phyloP scores from a whole-genome alignment of 2,329 filamentous ascomycete species.

The Ustulina deusta region DNA sequence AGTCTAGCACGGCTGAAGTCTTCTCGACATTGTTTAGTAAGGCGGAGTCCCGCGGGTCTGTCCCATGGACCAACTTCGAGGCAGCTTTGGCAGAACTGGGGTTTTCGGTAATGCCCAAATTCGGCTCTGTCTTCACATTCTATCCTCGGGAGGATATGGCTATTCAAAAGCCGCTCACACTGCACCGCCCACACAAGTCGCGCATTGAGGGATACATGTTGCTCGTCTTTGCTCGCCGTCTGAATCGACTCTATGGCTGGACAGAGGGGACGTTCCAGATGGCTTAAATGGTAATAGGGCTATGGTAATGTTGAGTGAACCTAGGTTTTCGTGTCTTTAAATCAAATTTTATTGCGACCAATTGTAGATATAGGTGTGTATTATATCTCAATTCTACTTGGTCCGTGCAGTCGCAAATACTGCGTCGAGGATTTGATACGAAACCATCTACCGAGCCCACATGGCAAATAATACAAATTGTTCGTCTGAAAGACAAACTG shows the following conservation, averaged over 20 bases:
- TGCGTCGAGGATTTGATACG: neutral
- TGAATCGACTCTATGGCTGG: slow-evolving; percentile 56
- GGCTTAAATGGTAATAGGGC: neutral
- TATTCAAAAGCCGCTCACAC: slow-evolving; percentile 48
- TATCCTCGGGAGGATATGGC: slow-evolving; percentile 47
- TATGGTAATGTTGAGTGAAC: neutral
- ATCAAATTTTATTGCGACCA: neutral
- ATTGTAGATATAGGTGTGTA: neutral
- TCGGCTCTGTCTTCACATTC: slow-evolving; percentile 56
- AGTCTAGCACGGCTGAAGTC: slow-evolving; percentile 52
- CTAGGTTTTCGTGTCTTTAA: neutral
- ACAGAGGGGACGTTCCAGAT: slow-evolving; percentile 49
- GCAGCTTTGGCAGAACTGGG: slow-evolving; percentile 57
- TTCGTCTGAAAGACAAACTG: neutral
- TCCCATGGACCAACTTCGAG: slow-evolving; percentile 56
- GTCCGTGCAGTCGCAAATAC: neutral
- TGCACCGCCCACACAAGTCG: slow-evolving; percentile 55
- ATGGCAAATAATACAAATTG: neutral
- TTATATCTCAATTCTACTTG: neutral
- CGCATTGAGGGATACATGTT: slow-evolving; percentile 52
- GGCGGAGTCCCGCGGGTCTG: slow-evolving; percentile 48
- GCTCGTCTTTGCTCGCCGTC: slow-evolving; percentile 47
- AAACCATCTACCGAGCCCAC: neutral
- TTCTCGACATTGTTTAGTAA: slow-evolving; percentile 55
- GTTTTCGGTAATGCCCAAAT: slow-evolving; percentile 50